Evolutionary conservation across 176 grass and related monocot species (phyloP).

Genomic region (Avena atlantica): DNA sequence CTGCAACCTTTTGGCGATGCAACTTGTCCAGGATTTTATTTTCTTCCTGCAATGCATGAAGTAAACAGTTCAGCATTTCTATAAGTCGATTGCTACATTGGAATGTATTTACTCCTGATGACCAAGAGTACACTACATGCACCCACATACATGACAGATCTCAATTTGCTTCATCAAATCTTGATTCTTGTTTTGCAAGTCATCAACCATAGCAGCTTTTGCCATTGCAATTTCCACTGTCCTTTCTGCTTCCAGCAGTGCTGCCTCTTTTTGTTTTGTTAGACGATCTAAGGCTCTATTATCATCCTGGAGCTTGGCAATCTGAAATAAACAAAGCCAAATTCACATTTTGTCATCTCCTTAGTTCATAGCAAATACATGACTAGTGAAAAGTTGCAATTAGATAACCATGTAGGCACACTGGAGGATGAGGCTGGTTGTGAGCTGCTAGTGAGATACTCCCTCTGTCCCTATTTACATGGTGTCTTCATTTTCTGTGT

Average conservation of each 20-base stretch:
- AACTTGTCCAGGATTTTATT: slow-evolving; percentile 98
- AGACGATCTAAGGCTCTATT: slow-evolving; percentile 96
- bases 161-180: slow-evolving; percentile 99
- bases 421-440: background rate
- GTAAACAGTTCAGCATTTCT: slow-evolving; percentile 14
- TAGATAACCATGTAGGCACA: background rate
- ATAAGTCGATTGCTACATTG: background rate
- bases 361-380: slow-evolving; percentile 28
- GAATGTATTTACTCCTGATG: slow-evolving; percentile 29
- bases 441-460: background rate
- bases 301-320: slow-evolving; percentile 87
- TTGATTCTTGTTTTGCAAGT: slow-evolving; percentile 99
- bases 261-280: slow-evolving; percentile 96
- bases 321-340: slow-evolving; percentile 58
- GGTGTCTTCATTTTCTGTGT: no score
- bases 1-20: slow-evolving; percentile 95
- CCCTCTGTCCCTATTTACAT: no score
- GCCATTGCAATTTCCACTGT: slow-evolving; percentile 89
- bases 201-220: slow-evolving; percentile 97
- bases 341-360: slow-evolving; percentile 33
- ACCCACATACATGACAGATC: slow-evolving; percentile 82
- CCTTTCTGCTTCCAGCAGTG: slow-evolving; percentile 89
- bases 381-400: background rate
- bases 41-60: slow-evolving; percentile 78
- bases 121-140: slow-evolving; percentile 33